Percentiles rank a stretch among this genome's conserved stretches.
Evolutionary conservation across 2,329 filamentous ascomycete genomes (phyloP).

Genomic region (Berkeleyomyces basicola): DNA sequence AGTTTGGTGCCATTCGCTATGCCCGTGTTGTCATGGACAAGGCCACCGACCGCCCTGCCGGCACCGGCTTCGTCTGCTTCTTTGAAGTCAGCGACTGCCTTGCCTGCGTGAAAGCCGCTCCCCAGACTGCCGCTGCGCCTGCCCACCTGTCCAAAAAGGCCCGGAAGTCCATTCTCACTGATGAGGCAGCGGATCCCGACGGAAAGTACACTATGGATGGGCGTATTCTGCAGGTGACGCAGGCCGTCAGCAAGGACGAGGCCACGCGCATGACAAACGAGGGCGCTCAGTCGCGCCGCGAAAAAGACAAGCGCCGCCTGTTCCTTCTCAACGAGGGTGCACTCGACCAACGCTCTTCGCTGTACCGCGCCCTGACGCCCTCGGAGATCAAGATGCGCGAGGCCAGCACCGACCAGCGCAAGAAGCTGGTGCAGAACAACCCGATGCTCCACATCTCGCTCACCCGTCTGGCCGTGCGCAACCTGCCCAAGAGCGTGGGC

Average conservation of each 20-base stretch:
- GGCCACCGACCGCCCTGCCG: slow-evolving; percentile 69
- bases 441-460: slow-evolving; percentile 77
- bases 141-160: slow-evolving; percentile 24
- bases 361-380: slow-evolving; percentile 60
- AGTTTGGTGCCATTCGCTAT: slow-evolving; percentile 79
- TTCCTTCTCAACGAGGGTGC: slow-evolving; percentile 80
- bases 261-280: slow-evolving; percentile 59
- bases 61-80: slow-evolving; percentile 93
- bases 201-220: slow-evolving; percentile 85
- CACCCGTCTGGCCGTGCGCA: slow-evolving; percentile 79
- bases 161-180: slow-evolving; percentile 72
- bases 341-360: slow-evolving; percentile 56
- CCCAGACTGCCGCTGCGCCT: slow-evolving; percentile 31
- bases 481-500: slow-evolving; percentile 67
- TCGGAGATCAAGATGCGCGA: slow-evolving; percentile 79
- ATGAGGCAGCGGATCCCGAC: slow-evolving; percentile 63
- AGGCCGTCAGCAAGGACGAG: slow-evolving; percentile 70
- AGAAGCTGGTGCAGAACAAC: slow-evolving; percentile 80
- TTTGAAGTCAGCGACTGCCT: slow-evolving; percentile 59
- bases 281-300: slow-evolving; percentile 42
- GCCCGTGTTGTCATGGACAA: slow-evolving; percentile 81
- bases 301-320: slow-evolving; percentile 78
- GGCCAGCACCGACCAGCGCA: slow-evolving; percentile 70
- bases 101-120: slow-evolving; percentile 59
- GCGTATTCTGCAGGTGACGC: slow-evolving; percentile 67